Evolutionary conservation across 768 basidiomycete species (phyloP).

Genomic region (Clitopilus passeckerianus): DNA sequence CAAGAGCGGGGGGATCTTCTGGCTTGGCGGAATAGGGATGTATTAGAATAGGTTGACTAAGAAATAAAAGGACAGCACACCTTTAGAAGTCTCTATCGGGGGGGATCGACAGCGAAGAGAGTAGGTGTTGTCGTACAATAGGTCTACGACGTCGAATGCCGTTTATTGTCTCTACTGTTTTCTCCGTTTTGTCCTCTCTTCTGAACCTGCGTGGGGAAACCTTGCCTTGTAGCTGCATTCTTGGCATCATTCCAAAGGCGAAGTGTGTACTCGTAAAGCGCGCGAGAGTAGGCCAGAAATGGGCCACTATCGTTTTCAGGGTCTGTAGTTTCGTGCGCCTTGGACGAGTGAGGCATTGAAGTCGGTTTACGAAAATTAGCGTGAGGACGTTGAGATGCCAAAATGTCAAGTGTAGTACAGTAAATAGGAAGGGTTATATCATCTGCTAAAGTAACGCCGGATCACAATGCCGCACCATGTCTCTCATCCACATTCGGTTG

Average conservation of each 20-base stretch:
- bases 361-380: not conserved
- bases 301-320: conserved; percentile 25
- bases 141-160: not conserved
- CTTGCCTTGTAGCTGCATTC: conserved; percentile 47
- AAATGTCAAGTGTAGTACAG: conserved; percentile 4
- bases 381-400: not conserved
- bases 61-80: not conserved
- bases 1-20: not conserved
- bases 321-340: not conserved
- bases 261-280: conserved; percentile 65
- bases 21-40: not conserved
- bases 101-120: not conserved
- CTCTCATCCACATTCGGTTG: conserved; percentile 1
- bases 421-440: not conserved
- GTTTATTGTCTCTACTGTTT: not conserved
- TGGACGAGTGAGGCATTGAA: conserved; percentile 9
- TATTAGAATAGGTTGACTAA: not conserved
- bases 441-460: conserved; percentile 10
- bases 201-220: conserved; percentile 1
- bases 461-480: conserved; percentile 14
- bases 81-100: not conserved
- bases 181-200: not conserved
- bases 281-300: conserved; percentile 53
- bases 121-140: not conserved
- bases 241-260: conserved; percentile 64